These are phyloP conservation scores for Cladosporium sp. DNA, from an alignment of 2,329 filamentous ascomycete genomes.

Conservation along the genomic window DNA sequence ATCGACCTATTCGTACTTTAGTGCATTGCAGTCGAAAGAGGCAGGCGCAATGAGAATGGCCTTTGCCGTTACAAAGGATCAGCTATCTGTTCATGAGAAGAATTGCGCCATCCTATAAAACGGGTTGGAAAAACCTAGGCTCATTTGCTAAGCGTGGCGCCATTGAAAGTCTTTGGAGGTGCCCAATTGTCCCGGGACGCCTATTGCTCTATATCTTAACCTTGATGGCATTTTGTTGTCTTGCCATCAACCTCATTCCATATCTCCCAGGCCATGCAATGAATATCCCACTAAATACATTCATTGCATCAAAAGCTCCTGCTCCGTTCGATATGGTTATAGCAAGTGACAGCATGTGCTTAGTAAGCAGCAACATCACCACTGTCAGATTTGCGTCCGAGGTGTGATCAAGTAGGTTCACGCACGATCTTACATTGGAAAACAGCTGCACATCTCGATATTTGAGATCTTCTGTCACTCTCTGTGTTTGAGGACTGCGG, in stretches of 20 bases:
- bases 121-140: not conserved
- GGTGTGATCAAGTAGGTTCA: not conserved
- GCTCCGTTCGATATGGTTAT: not conserved
- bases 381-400: not conserved
- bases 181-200: not conserved
- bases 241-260: not conserved
- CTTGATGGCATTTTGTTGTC: not conserved
- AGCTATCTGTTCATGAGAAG: not conserved
- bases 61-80: not conserved
- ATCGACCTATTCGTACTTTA: not conserved
- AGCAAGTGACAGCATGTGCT: not conserved
- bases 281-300: not conserved
- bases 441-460: not conserved
- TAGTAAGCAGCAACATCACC: not conserved
- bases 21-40: not conserved
- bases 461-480: not conserved
- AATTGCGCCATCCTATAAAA: not conserved
- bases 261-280: not conserved
- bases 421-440: not conserved
- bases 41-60: not conserved
- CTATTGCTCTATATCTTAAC: not conserved
- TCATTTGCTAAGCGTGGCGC: not conserved
- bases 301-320: not conserved
- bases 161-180: not conserved
- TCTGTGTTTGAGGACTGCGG: not conserved